Conservation (phyloP, 805 yeast species). For the Alloascoidea africana region DNA sequence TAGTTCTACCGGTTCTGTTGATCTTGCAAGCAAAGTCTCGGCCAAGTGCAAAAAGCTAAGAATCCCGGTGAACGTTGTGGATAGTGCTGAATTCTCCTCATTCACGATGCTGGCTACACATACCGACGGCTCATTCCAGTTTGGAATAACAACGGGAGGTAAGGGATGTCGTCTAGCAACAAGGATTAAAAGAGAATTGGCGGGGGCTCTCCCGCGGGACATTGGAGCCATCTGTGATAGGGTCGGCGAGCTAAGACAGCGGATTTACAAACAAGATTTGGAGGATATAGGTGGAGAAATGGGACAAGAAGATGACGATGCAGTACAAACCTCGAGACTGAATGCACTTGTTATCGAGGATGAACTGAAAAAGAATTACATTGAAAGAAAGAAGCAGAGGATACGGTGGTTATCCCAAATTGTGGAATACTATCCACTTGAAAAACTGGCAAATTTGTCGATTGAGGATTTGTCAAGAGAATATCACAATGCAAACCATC, state of each 20-base stretch:
- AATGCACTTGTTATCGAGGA: constrained; percentile 51
- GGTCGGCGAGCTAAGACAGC: constrained; percentile 49
- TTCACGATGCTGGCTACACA: constrained; percentile 65
- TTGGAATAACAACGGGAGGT: constrained; percentile 77
- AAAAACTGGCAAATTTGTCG: constrained; percentile 41
- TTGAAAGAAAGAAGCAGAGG: constrained; percentile 34
- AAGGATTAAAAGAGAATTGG: constrained; percentile 60
- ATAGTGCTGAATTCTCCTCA: constrained; percentile 54
- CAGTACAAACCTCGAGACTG: constrained; percentile 39
- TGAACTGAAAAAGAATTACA: constrained; percentile 30
- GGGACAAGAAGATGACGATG: constrained; percentile 34
- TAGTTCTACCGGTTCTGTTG: constrained; percentile 9
- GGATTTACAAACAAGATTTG: constrained; percentile 38
- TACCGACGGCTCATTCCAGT: constrained; percentile 56
- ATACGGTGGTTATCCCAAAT: constrained; percentile 80
- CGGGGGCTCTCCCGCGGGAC: constrained; percentile 44
- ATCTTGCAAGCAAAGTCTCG: constrained; percentile 26
- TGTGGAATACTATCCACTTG: constrained; percentile 79
- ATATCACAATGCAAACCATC: constrained; percentile 14
- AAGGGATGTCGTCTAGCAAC: constrained; percentile 82
- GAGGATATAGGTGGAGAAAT: constrained; percentile 13
- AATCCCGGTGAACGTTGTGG: constrained; percentile 74
- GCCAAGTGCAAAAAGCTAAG: constrained; percentile 40
- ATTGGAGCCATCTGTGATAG: constrained; percentile 54
- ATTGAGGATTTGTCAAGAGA: constrained; percentile 38